Evolutionary conservation across 805 yeast genomes (phyloP), one percentile per base, ranked within the genome.

Genomic region (Sugiyamaella chiloensis): DNA sequence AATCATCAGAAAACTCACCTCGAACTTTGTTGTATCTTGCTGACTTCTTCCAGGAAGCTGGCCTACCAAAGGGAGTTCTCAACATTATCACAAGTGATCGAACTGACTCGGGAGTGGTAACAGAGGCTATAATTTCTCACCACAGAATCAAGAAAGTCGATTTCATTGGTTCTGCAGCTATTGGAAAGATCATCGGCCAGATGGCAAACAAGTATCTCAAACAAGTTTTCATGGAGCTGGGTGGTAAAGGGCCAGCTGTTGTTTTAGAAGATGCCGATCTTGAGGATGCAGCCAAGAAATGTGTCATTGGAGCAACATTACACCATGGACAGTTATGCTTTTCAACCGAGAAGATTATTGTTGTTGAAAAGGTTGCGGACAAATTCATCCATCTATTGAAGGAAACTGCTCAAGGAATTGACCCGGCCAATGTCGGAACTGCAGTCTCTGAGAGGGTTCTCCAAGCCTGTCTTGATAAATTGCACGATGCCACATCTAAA

Each of bases 271-370:
- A 84, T 62, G 88, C 88, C 46, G 76, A 83, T 60, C 61, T 81
- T 44, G 75, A 76, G 20, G 68, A 69, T 46, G 80, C 90, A 50
- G 79, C 84, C 46, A 70, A 74, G 57, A 72, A 72, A 65, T 73
- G 83, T 54, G 72, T 83, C 52, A 64, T 72, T 36, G 89, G 89
- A 72, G 83, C 84, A 56, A 83, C 78, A 74, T 83, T 71, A 73
- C 83, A 85, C 71, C 79, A 87, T 50, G 93, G 93, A 72, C 91
- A 85, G 69, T 89, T 84, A 52, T 85, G 93, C 70, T 81, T 87
- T 68, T 89, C 91, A 27, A 90, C 91, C 63, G 84, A 90, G 44
- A 79, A 93, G 72, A 72, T 84, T 52, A 82, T 81, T 68, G 78
- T 85, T 54, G 87, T 83, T 67, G 83, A 80, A 58, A 78, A 76